These are phyloP conservation scores for Pseudomicrostroma phylloplanum DNA, from an alignment of 1,284 basidiomycete genomes.

Conservation along the genomic window DNA sequence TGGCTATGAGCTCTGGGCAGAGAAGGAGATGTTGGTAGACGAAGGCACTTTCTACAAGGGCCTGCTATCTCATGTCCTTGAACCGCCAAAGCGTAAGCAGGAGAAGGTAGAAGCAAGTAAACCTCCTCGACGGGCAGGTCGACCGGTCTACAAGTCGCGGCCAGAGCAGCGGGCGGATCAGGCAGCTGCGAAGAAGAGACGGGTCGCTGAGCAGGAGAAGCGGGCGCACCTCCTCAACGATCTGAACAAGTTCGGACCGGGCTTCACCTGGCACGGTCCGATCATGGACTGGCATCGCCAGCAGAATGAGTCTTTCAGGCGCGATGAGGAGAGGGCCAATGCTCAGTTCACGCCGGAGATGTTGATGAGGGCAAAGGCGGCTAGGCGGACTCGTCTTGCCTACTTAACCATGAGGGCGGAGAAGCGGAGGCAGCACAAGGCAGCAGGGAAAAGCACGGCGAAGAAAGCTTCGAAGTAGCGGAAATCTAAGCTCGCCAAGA, in stretches of 20 bases:
- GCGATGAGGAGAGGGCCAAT: conserved; percentile 23
- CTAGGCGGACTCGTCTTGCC: conserved; percentile 19
- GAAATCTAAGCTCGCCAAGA: too few species aligned
- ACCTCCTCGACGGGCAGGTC: too few species aligned
- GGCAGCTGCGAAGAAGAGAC: too few species aligned
- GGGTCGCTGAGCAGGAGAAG: conserved; percentile 9
- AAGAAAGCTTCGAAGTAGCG: too few species aligned
- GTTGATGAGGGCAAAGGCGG: conserved; percentile 31
- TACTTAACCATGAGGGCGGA: neutral
- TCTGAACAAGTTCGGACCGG: neutral
- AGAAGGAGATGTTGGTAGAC: neutral
- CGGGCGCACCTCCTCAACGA: conserved; percentile 8
- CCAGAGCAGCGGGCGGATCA: too few species aligned
- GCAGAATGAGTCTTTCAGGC: conserved; percentile 18
- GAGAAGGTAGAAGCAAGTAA: neutral
- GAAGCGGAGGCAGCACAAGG: neutral
- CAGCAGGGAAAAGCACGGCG: too few species aligned
- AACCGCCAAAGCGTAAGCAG: conserved; percentile 7
- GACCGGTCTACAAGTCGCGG: too few species aligned
- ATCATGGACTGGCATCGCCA: neutral
- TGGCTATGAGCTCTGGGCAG: conserved; percentile 26
- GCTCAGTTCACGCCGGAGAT: conserved; percentile 32
- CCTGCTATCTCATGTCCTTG: conserved; percentile 6
- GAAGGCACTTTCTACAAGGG: conserved; percentile 11
- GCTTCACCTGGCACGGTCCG: conserved; percentile 2